A percentile compares a stretch with the other conserved stretches of the same genome.
Evolutionary conservation across 2,329 filamentous ascomycete genomes (phyloP).

Genomic region (Aspergillus spinulosporus): DNA sequence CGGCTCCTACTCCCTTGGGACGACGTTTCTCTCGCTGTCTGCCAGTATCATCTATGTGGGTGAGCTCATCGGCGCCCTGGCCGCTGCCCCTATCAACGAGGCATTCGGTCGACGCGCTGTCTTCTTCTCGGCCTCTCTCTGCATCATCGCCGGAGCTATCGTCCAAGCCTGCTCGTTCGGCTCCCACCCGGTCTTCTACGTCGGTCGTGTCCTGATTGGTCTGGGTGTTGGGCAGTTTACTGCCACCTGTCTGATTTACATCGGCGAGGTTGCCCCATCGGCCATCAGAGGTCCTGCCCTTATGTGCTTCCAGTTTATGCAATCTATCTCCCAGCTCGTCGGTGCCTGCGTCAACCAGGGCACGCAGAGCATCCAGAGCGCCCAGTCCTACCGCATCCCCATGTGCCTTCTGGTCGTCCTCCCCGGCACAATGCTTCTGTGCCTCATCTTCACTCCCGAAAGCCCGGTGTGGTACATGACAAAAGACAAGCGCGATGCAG

Average conservation of each 20-base stretch:
- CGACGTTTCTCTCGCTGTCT: slow-evolving; percentile 34
- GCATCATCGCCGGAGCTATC: slow-evolving; percentile 34
- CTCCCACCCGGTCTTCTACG: slow-evolving; percentile 28
- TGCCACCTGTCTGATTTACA: slow-evolving; percentile 34
- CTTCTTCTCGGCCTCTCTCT: slow-evolving; percentile 36
- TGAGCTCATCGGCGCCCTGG: slow-evolving; percentile 39
- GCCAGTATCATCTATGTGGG: slow-evolving; percentile 44
- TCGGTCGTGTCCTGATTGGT: slow-evolving; percentile 31
- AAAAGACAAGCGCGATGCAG: slow-evolving; percentile 30
- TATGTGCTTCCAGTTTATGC: slow-evolving; percentile 34
- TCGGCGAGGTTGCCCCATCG: slow-evolving; percentile 33
- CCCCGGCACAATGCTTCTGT: slow-evolving; percentile 26
- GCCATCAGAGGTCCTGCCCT: slow-evolving; percentile 30
- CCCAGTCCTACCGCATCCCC: slow-evolving; percentile 30
- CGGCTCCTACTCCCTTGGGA: slow-evolving; percentile 23
- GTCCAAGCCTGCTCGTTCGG: slow-evolving; percentile 27
- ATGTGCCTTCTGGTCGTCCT: slow-evolving; percentile 30
- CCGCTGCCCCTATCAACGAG: slow-evolving; percentile 42
- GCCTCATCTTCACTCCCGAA: slow-evolving; percentile 30
- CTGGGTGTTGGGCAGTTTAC: slow-evolving; percentile 36
- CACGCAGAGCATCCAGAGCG: slow-evolving; percentile 25
- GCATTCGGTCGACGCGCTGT: slow-evolving; percentile 37
- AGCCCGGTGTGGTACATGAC: slow-evolving; percentile 36
- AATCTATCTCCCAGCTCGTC: slow-evolving; percentile 32
- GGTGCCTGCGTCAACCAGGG: slow-evolving; percentile 32